Evolutionary conservation across 495 filamentous ascomycete species (phyloP), one percentile per base, ranked within the genome.

Genomic region (Aspergillus carlsbadensis): DNA sequence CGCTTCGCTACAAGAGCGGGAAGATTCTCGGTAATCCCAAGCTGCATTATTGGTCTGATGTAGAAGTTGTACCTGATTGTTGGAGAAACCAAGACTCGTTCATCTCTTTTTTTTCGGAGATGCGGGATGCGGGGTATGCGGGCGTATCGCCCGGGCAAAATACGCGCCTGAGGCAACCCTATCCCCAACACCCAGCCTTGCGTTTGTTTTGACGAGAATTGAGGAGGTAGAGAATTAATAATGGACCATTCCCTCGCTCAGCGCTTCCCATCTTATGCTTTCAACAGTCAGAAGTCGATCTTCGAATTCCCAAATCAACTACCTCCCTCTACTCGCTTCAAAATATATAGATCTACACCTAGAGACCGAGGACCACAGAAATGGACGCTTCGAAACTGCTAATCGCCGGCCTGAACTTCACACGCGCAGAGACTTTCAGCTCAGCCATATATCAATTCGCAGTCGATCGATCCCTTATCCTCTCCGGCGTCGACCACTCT

Each of bases 1-100:
- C 81, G 78, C 5, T 70, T 61, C 29, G 74, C 71, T 42, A 88
- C 85, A 10, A 87, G 74, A 7, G 72, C 61, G 3, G 81, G 75
- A 2, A 87, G 73, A 50, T 52, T 62, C 51, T 79, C 76, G 11
- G 70, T 61, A n/a, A 78, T 62, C 29, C 67, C 67, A 24, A 76
- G 60, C 60, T 71, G 71, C 73, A 77, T 78, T 62, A 45, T 17
- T 6, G 33, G 41, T 36, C 44, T 15, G 34, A 3, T 4, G 54
- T 50, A 56, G 46, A 40, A 37, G 11, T 33, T 36, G 46, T 48
- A 37, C 13, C 26, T 53, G 60, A 52, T 51, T 37, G 57, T 39
- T 11, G 44, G 51, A 40, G 43, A 37, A 42, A 20, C 17, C 46
- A 37, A 15, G 18, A 17, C 17, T 18, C 20, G 20, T 20, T 20